Evolutionary conservation across 2,329 filamentous ascomycete species (phyloP).

Genomic region (Exophiala viscosa): DNA sequence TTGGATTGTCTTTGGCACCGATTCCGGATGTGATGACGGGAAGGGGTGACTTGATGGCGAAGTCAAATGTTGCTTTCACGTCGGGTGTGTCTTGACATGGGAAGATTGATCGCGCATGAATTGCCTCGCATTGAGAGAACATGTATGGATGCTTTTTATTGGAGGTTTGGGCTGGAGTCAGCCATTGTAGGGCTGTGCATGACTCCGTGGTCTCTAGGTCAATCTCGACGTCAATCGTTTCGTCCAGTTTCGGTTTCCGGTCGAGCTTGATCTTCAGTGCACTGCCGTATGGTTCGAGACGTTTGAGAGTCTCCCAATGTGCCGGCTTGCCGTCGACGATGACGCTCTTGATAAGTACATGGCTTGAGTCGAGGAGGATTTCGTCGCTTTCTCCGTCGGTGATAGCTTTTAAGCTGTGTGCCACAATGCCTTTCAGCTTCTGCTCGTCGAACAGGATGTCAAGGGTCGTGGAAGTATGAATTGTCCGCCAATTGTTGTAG

Average conservation of each 20-base stretch:
- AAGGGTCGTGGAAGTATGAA: slow-evolving; percentile 77
- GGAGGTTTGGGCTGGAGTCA: slow-evolving; percentile 86
- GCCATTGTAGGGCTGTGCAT: slow-evolving; percentile 92
- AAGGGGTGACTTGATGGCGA: slow-evolving; percentile 79
- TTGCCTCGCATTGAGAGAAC: slow-evolving; percentile 97
- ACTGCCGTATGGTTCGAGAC: slow-evolving; percentile 64
- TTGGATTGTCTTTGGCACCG: slow-evolving; percentile 49
- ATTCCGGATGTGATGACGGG: slow-evolving; percentile 92
- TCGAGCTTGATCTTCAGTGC: slow-evolving; percentile 48
- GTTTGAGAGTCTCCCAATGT: slow-evolving; percentile 67
- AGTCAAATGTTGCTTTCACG: slow-evolving; percentile 91
- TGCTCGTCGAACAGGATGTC: slow-evolving; percentile 79
- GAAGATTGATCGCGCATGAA: slow-evolving; percentile 88
- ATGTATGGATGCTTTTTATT: slow-evolving; percentile 97
- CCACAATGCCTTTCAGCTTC: slow-evolving; percentile 71
- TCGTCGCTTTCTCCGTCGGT: slow-evolving; percentile 69
- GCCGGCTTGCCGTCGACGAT: slow-evolving; percentile 62
- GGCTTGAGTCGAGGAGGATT: slow-evolving; percentile 84
- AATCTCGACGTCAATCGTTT: slow-evolving; percentile 55
- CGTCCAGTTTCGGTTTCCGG: slow-evolving; percentile 44
- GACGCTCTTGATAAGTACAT: slow-evolving; percentile 69
- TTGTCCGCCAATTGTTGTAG: slow-evolving; percentile 81
- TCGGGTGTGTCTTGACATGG: slow-evolving; percentile 97
- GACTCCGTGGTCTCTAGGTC: slow-evolving; percentile 75
- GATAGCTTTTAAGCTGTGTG: slow-evolving; percentile 71